Base-by-base conservation (phyloP, 768 basidiomycete species). In the Glaciozyma antarctica region DNA sequence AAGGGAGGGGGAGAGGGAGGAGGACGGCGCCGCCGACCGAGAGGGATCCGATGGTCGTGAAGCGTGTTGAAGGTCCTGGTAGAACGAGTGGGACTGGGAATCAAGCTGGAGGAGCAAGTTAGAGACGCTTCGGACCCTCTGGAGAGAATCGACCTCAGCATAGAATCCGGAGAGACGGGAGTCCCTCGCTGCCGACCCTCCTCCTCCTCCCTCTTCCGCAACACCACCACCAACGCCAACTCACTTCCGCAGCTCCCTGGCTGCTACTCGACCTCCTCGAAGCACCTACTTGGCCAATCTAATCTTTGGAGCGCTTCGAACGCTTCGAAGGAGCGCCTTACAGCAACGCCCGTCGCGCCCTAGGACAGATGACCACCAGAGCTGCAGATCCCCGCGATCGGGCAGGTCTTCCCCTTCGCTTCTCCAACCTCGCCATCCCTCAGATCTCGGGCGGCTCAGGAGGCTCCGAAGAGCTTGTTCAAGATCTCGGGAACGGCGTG, bases 361-460 rank as follows among this genome's bases (percentile, higher is more conserved):
- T 13, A 19, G 51, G 51, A 52, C 26, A 22, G 51, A 52, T 13
- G 51, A 52, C 26, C 22, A 51, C n/a, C n/a, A 51, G 2, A 26
- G 21, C 15, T 7, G 10, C 24, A 48, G 9, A 21, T 22, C 19
- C 19, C 12, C 19, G 47, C 21, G 19, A 24, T 21, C 47, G 19
- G 19, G 9, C 24, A 22, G 69, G 69, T 6, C 65, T 70, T 0
- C 69, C 69, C 1, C 51, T 70, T 10, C 65, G 69, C 24, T 67
- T 70, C 58, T 41, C 38, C 16, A 61, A 63, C 55, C 54, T 70
- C 60, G 51, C 60, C 30, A 48, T 70, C 12, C 69, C 63, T 41
- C 38, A 41, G 38, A 41, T 41, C 38, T 41, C 38, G 38, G 21
- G 65, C 62, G 13, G 52, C 62, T 0, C 58, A 57, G 28, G 69